Evolutionary conservation across 345 rosid species (phyloP), one percentile per base, ranked within the genome.

Genomic region (Linum trigynum): DNA sequence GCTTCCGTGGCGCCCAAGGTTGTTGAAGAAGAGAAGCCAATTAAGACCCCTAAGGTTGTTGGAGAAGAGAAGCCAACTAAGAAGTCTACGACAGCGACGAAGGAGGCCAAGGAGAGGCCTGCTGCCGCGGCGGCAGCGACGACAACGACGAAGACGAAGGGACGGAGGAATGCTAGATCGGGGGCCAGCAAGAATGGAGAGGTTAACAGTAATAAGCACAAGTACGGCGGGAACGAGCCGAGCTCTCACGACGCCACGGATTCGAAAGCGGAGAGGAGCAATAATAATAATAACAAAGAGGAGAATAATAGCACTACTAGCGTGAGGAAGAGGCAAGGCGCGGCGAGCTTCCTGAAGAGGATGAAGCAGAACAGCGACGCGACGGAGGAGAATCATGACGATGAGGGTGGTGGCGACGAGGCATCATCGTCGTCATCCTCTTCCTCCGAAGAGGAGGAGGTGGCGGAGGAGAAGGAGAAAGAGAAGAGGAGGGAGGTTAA

Each of bases 281-380:
- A 23, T 23, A 23, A 23, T 23, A 23, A 23, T 23, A 23, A 23
- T 23, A 23, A 23, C 32, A 23, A 69, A 65, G 82, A 74, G 60
- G 11, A 4, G 53, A 9, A 6, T 8, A 41, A 41, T 1, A 41
- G 9, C 45, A 41, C 5, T 10, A 75, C 43, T 32, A 36, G 61
- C 32, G 57, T 55, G 9, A 78, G 56, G 71, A 83, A 83, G 66
- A 80, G 61, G 69, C 73, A 69, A 74, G 79, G 81, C 4, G 84
- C 74, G 1, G 84, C 87, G 0, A 75, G 81, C 17, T 83, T 83
- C 71, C 61, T 83, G 76, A 78, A 69, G 71, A 72, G 84, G 59
- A 83, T 80, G 76, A 83, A 76, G 78, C 86, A 83, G 64, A 80
- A 80, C 62, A 72, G 76, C 38, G 63, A 65, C 23, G 66, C 45